A percentile compares a stretch with the other conserved stretches of the same genome.
phyloP scores from a whole-genome alignment of 2,329 filamentous ascomycete species.

The Xylariaceae sp. region DNA sequence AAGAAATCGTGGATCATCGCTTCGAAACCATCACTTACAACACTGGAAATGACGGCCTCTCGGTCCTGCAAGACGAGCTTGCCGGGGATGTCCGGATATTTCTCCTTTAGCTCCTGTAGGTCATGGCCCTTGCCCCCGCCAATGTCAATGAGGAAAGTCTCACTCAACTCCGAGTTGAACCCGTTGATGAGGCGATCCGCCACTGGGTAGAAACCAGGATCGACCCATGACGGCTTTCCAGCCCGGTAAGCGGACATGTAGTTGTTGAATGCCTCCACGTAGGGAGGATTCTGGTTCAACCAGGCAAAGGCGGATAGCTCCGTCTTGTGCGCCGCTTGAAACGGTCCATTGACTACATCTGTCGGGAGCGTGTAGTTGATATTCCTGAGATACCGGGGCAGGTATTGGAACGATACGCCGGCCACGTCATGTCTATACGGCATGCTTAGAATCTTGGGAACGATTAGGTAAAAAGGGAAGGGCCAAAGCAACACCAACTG shows the following conservation, averaged over 20 bases:
- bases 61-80: constrained; percentile 38
- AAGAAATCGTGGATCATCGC: constrained; percentile 30
- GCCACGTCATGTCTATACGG: constrained; percentile 36
- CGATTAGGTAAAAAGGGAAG: no score
- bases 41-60: constrained; percentile 22
- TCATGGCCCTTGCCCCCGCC: constrained; percentile 41
- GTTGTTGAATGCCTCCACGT: constrained; percentile 34
- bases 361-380: constrained; percentile 32
- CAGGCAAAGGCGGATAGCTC: constrained; percentile 37
- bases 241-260: constrained; percentile 39
- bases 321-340: constrained; percentile 36
- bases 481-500: no score
- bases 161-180: constrained; percentile 23
- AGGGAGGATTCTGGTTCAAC: constrained; percentile 35
- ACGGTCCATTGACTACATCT: constrained; percentile 32
- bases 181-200: constrained; percentile 21
- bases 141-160: constrained; percentile 38
- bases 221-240: constrained; percentile 37
- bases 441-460: background rate
- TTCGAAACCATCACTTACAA: constrained; percentile 12
- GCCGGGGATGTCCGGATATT: constrained; percentile 31
- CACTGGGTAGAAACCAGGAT: constrained; percentile 30
- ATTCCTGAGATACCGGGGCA: constrained; percentile 34
- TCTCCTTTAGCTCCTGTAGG: constrained; percentile 32
- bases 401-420: constrained; percentile 33